Conservation (phyloP, 345 rosid species). For the Hibiscus syriacus region DNA sequence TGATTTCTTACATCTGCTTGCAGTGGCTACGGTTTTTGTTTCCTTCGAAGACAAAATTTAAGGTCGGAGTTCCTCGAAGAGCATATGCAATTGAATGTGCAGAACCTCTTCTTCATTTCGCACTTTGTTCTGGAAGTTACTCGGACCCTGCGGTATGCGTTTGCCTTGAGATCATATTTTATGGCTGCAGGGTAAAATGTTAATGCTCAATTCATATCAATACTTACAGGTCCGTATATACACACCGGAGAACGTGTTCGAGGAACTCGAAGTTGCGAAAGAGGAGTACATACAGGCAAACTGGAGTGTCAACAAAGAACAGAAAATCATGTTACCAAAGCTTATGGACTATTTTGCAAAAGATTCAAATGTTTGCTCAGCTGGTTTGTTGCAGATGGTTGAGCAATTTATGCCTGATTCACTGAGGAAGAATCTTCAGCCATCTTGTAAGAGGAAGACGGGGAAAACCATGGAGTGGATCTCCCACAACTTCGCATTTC, state of each 20-base stretch:
- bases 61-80: constrained; percentile 46
- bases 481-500: constrained; percentile 64
- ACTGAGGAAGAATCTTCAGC: constrained; percentile 33
- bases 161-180: too few species aligned
- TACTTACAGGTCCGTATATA: constrained; percentile 51
- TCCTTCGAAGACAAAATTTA: constrained; percentile 46
- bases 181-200: too few species aligned
- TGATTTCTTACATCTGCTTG: constrained; percentile 7
- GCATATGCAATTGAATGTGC: constrained; percentile 44
- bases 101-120: constrained; percentile 77
- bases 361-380: constrained; percentile 39
- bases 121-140: constrained; percentile 59
- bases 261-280: constrained; percentile 70
- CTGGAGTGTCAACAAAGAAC: constrained; percentile 42
- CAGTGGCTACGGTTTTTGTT: constrained; percentile 68
- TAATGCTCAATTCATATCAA: background rate
- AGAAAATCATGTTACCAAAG: constrained; percentile 63
- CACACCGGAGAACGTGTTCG: constrained; percentile 55
- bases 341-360: constrained; percentile 61
- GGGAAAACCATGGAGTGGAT: constrained; percentile 54
- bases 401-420: constrained; percentile 36
- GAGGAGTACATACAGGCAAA: constrained; percentile 67
- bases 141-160: constrained; percentile 79
- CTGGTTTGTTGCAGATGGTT: constrained; percentile 42
- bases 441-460: constrained; percentile 26